Conservation (phyloP, 768 basidiomycete genomes). For the Auricularia auricula-judae region DNA sequence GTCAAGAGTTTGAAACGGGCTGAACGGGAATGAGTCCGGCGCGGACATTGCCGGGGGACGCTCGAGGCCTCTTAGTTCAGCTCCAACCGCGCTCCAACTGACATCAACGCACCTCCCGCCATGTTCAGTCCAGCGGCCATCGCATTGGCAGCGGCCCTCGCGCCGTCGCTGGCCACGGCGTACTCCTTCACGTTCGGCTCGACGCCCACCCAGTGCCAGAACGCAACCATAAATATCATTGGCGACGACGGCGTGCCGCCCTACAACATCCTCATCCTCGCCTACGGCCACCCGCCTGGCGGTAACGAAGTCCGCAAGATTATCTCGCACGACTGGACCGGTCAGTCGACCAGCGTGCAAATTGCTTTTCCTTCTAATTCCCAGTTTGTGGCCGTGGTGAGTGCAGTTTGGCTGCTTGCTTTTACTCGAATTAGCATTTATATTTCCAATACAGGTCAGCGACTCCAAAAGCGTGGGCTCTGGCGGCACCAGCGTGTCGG, state of each 20-base stretch:
- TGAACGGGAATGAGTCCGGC: no score
- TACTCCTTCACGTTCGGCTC: background rate
- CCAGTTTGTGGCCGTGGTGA: background rate
- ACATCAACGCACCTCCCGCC: background rate
- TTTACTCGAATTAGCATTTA: background rate
- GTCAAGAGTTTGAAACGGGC: no score
- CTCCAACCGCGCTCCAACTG: no score
- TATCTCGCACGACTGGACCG: background rate
- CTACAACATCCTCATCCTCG: background rate
- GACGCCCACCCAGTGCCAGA: background rate
- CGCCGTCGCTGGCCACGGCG: slow-evolving; percentile 18
- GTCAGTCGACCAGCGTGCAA: slow-evolving; percentile 7
- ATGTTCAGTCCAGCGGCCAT: background rate
- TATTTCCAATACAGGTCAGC: slow-evolving; percentile 34
- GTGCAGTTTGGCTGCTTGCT: background rate
- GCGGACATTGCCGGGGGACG: no score
- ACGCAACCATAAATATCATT: background rate
- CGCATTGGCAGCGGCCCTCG: slow-evolving; percentile 2
- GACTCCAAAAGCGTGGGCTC: slow-evolving; percentile 52
- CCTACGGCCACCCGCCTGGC: background rate
- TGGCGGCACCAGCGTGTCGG: slow-evolving; percentile 64
- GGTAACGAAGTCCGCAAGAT: slow-evolving; percentile 1
- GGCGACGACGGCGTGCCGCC: slow-evolving; percentile 1
- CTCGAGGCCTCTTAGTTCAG: no score
- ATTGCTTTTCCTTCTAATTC: background rate